Base-by-base conservation (phyloP, 768 basidiomycete genomes). In the Fibroporia radiculosa region DNA sequence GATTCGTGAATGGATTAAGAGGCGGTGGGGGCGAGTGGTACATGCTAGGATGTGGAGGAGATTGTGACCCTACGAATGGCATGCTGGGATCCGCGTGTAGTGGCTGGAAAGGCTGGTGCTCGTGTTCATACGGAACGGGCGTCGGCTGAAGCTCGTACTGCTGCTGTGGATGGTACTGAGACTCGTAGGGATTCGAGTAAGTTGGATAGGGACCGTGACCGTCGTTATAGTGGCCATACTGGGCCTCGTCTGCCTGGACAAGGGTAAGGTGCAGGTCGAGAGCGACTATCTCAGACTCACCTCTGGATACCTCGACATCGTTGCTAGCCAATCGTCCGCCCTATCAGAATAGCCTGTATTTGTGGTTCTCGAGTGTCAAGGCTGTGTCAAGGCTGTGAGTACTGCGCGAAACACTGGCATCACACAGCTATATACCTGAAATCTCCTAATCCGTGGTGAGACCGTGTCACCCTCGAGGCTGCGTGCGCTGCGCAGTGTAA, bases 191-290 rank as follows among this genome's bases (percentile, higher is more conserved):
- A 49, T 82, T 76, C 36, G 50, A 40, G 65, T 36, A 54, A 64
- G 57, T 22, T 40, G 63, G 55, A 50, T 82, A 77, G 6, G 75
- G 71, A 48, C 65, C 67, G 60, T 80, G 80, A 0, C 81, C 80
- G 47, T 86, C 82, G 55, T 83, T 82, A 62, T 84, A 82, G 45
- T 73, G 74, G 23, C 74, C 62, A 14, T 65, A 71, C 51, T 82
- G 81, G 12, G 69, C 76, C 60, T 84, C 80, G 60, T 85, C 80
- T 3, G 77, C 72, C 78, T 84, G 43, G 24, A 28, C 28, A 25
- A 19, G 12, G 20, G 38, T 14, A n/a, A 41, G 5, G 4, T 16
- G 19, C 20, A n/a, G 20, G 23, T 28, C 27, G 26, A 27, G 40
- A 41, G 14, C 6, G 14, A 41, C 8, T 27, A 4, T 24, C 8